These are phyloP conservation scores for Hydrangea macrophylla DNA, from an alignment of 148 eudicot species.

Conservation along the genomic window DNA sequence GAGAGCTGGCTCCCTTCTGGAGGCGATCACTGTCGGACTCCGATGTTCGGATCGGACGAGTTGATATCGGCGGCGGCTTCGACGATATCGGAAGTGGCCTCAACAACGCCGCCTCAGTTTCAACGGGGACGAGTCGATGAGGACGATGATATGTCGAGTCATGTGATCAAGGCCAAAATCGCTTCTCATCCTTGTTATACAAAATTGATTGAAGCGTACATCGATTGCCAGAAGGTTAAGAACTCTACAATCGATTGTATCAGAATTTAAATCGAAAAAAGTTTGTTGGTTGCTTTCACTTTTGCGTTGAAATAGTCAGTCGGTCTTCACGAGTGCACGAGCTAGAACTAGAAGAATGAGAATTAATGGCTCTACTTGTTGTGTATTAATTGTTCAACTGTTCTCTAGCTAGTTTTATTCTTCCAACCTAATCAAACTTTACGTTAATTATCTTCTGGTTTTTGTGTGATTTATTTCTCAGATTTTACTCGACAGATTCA, in stretches of 20 bases:
- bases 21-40: slow-evolving; percentile 23
- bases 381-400: too few relatives aligned
- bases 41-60: slow-evolving; percentile 59
- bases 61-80: slow-evolving; percentile 50
- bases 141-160: slow-evolving; percentile 17
- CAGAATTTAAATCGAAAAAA: not conserved
- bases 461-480: not conserved
- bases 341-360: too few relatives aligned
- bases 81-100: slow-evolving; percentile 45
- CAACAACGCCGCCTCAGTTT: slow-evolving; percentile 20
- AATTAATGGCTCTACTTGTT: too few relatives aligned
- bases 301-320: not conserved
- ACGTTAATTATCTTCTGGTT: not conserved
- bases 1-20: slow-evolving; percentile 26
- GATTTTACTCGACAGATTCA: not conserved
- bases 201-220: slow-evolving; percentile 66
- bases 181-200: slow-evolving; percentile 84
- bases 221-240: slow-evolving; percentile 85
- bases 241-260: not conserved
- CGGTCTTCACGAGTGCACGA: too few relatives aligned
- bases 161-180: slow-evolving; percentile 63
- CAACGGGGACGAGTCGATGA: not conserved
- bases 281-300: not conserved
- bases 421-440: not conserved
- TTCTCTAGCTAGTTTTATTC: not conserved